Percentiles rank a stretch among this genome's conserved stretches.
Evolutionary conservation across 1,284 basidiomycete genomes (phyloP).

Genomic region (Leccinum griseonigrum): DNA sequence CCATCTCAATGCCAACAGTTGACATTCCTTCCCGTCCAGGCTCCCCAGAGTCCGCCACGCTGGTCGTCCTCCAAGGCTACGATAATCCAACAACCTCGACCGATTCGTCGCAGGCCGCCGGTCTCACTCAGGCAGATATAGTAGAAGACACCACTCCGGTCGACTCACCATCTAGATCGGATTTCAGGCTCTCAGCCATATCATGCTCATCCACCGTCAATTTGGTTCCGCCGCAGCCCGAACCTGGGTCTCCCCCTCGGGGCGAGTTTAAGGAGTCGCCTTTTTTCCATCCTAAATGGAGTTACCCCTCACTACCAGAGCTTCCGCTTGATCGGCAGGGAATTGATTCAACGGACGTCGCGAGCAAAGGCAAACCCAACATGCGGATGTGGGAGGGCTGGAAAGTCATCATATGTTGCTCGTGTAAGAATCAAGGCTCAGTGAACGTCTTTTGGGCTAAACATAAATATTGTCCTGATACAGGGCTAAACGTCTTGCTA

Average conservation of each 20-base stretch:
- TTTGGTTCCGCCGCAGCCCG: constrained; percentile 21
- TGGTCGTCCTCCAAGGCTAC: constrained; percentile 30
- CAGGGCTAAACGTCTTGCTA: constrained; percentile 68
- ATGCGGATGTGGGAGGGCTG: constrained; percentile 45
- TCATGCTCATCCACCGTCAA: constrained; percentile 26
- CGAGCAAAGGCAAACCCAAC: constrained; percentile 2
- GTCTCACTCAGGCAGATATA: neutral
- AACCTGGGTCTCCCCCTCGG: constrained; percentile 6
- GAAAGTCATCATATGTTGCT: constrained; percentile 52
- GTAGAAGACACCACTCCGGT: constrained; percentile 10
- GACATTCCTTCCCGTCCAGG: constrained; percentile 10
- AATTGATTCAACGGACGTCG: neutral
- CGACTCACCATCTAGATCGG: constrained; percentile 21
- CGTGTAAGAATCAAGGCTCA: constrained; percentile 44
- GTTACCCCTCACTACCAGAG: constrained; percentile 24
- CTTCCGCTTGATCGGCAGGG: constrained; percentile 14
- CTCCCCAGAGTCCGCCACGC: constrained; percentile 31
- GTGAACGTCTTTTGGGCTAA: neutral
- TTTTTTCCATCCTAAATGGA: constrained; percentile 27
- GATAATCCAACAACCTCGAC: constrained; percentile 9
- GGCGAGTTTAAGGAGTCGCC: constrained; percentile 32
- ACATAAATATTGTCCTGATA: neutral
- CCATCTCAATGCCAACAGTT: constrained; percentile 13
- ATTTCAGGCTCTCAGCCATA: constrained; percentile 24
- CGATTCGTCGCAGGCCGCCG: neutral